These are phyloP conservation scores for Castanea sativa DNA, from an alignment of 306 rosid genomes.

Conservation along the genomic window DNA sequence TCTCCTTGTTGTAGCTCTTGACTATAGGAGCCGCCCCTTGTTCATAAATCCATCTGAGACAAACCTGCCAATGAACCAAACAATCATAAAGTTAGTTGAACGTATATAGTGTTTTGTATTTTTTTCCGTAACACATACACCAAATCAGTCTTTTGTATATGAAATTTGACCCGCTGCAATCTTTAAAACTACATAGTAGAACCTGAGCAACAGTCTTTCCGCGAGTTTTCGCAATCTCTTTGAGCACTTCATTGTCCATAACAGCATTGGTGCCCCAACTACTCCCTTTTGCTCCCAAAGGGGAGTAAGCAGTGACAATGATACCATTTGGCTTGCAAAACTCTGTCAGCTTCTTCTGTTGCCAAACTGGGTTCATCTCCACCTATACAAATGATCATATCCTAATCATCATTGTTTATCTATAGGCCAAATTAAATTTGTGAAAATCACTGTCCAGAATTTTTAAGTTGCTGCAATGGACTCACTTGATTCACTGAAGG, in stretches of 20 bases:
- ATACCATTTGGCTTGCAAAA: conserved; percentile 7
- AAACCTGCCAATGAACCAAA: neutral
- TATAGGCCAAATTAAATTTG: neutral
- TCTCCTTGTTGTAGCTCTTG: conserved; percentile 9
- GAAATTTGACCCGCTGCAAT: neutral
- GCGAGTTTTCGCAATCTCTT: neutral
- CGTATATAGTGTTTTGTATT: no score
- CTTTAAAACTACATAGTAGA: neutral
- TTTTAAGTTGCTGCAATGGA: neutral
- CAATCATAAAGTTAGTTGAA: neutral
- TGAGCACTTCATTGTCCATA: conserved; percentile 4
- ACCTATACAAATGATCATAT: neutral
- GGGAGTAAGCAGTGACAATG: neutral
- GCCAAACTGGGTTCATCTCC: conserved; percentile 6
- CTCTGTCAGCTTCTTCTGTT: conserved; percentile 6
- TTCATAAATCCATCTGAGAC: conserved; percentile 2
- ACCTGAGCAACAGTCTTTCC: conserved; percentile 14
- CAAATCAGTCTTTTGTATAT: no score
- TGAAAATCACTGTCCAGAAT: neutral
- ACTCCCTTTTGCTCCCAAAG: conserved; percentile 2
- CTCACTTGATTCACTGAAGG: conserved; percentile 15
- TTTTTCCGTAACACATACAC: no score
- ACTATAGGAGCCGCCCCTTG: neutral
- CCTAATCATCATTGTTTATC: neutral
- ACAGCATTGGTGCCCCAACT: conserved; percentile 6